phyloP scores from a whole-genome alignment of 148 eudicot species.

The Rhododendron mucronatum region DNA sequence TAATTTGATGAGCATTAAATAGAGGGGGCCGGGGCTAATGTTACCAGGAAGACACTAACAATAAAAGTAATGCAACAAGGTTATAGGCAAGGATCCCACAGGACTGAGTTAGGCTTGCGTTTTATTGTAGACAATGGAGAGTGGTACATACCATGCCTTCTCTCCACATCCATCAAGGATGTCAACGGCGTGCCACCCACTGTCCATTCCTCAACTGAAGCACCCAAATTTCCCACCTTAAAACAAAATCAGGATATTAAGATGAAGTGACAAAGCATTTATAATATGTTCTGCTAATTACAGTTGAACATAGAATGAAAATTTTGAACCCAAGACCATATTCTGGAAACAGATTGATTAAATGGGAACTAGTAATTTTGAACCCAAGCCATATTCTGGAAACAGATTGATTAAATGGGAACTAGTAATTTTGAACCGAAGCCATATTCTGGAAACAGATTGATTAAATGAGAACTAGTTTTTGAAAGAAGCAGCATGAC shows the following conservation, averaged over 20 bases:
- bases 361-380: background rate
- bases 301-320: background rate
- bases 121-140: background rate
- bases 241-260: background rate
- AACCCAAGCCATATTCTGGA: background rate
- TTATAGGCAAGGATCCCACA: background rate
- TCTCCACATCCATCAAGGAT: constrained; percentile 16
- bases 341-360: background rate
- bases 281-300: background rate
- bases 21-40: background rate
- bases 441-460: background rate
- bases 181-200: constrained; percentile 17
- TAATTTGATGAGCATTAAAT: background rate
- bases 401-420: background rate
- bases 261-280: background rate
- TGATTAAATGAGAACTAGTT: background rate
- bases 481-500: background rate
- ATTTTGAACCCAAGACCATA: background rate
- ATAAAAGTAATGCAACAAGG: background rate
- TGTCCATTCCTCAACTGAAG: constrained; percentile 17
- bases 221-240: constrained; percentile 12
- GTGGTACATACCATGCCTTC: constrained; percentile 7
- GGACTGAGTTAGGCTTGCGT: background rate
- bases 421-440: background rate
- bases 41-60: background rate